Evolutionary conservation across 1,284 basidiomycete species (phyloP).

Genomic region (Apiotrichum porosum): DNA sequence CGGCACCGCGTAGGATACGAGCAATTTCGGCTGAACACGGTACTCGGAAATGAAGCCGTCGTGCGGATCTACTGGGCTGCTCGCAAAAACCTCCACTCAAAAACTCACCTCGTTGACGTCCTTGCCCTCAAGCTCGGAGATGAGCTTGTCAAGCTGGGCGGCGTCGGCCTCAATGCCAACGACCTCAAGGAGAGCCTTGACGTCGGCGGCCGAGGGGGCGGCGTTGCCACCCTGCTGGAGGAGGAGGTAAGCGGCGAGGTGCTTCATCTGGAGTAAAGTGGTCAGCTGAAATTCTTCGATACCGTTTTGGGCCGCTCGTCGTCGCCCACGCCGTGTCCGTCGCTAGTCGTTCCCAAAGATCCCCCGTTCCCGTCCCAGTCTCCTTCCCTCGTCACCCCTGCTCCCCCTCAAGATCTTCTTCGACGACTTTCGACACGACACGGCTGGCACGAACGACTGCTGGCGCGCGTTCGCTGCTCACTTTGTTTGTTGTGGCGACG

Average conservation of each 20-base stretch:
- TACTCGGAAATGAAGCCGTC: too few relatives aligned
- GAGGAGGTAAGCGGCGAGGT: conserved; percentile 97
- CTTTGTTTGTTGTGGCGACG: conserved; percentile 29
- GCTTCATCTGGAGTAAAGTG: conserved; percentile 67
- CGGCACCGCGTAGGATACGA: too few relatives aligned
- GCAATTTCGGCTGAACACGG: too few relatives aligned
- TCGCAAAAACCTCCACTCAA: too few relatives aligned
- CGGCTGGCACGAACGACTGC: too few relatives aligned
- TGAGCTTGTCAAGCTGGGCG: conserved; percentile 74
- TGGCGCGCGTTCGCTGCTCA: conserved; percentile 9
- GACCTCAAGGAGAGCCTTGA: conserved; percentile 80
- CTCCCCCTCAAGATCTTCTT: background rate
- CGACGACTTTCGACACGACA: too few relatives aligned
- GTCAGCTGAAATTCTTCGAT: conserved; percentile 1
- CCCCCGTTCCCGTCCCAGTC: background rate
- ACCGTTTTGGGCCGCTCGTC: background rate
- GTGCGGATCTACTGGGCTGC: too few relatives aligned
- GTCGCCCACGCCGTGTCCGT: background rate
- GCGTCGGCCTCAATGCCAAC: conserved; percentile 89
- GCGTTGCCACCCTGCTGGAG: conserved; percentile 91
- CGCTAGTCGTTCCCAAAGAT: background rate
- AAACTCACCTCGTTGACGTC: conserved; percentile 68
- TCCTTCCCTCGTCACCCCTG: too few relatives aligned
- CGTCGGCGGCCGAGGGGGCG: conserved; percentile 78
- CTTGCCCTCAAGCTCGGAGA: conserved; percentile 92